Conservation (phyloP, 2,329 filamentous ascomycete genomes). For the Fusarium sp. region DNA sequence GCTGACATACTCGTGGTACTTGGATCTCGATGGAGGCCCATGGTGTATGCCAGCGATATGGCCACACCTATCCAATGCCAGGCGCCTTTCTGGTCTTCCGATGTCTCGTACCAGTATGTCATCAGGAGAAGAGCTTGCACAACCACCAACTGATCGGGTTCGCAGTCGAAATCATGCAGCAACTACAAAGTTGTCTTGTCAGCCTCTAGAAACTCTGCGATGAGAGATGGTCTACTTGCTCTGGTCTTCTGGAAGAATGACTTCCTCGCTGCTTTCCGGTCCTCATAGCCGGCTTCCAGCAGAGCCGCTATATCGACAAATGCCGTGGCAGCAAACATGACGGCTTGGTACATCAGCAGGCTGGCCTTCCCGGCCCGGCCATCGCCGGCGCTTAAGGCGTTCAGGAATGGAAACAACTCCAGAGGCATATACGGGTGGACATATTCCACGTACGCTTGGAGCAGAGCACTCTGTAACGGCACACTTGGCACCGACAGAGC, state of each 20-base stretch:
- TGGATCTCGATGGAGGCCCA: slow-evolving; percentile 92
- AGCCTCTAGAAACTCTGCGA: slow-evolving; percentile 3
- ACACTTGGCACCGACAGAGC: slow-evolving; percentile 80
- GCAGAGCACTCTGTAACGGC: slow-evolving; percentile 80
- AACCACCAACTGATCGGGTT: slow-evolving; percentile 86
- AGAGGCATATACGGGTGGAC: slow-evolving; percentile 96
- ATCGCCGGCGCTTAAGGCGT: slow-evolving; percentile 73
- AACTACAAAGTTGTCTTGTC: slow-evolving; percentile 62
- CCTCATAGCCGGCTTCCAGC: slow-evolving; percentile 79
- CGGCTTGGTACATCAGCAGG: slow-evolving; percentile 89
- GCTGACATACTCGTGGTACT: slow-evolving; percentile 78
- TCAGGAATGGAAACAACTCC: slow-evolving; percentile 72
- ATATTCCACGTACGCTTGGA: slow-evolving; percentile 87
- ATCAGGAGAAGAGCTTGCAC: slow-evolving; percentile 91
- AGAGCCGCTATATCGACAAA: slow-evolving; percentile 86
- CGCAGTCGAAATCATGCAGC: slow-evolving; percentile 95
- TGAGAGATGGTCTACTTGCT: slow-evolving; percentile 62
- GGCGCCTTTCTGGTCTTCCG: slow-evolving; percentile 96
- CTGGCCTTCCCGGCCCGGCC: slow-evolving; percentile 80
- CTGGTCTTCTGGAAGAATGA: slow-evolving; percentile 90
- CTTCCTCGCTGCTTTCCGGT: slow-evolving; percentile 84
- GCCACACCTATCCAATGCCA: slow-evolving; percentile 99
- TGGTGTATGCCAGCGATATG: slow-evolving; percentile 91
- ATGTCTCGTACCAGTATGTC: slow-evolving; percentile 98
- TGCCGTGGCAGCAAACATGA: slow-evolving; percentile 93